Conservation (phyloP, 2,329 filamentous ascomycete genomes). For the Epichloe coenophiala region DNA sequence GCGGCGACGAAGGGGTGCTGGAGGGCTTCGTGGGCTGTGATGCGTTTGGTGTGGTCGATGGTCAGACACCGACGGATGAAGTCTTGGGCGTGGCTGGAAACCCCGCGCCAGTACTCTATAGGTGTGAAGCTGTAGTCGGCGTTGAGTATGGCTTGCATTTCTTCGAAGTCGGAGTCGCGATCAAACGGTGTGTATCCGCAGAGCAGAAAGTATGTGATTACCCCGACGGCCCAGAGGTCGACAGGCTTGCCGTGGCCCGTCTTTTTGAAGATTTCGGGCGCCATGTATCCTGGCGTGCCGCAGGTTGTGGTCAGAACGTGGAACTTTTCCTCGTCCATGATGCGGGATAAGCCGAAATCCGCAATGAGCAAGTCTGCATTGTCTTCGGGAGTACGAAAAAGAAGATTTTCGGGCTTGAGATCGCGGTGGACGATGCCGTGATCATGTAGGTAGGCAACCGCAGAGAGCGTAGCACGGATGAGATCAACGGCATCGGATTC, state of each 20-base stretch:
- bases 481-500: slow-evolving; percentile 93
- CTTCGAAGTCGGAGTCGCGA: slow-evolving; percentile 91
- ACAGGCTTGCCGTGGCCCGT: slow-evolving; percentile 95
- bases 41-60: slow-evolving; percentile 72
- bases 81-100: slow-evolving; percentile 72
- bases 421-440: slow-evolving; percentile 98
- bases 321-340: slow-evolving; percentile 99
- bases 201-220: slow-evolving; percentile 96
- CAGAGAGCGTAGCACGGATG: slow-evolving; percentile 85
- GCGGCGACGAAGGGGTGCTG: slow-evolving; percentile 52
- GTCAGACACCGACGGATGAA: slow-evolving; percentile 90
- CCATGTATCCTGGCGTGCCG: slow-evolving; percentile 97
- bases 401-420: slow-evolving; percentile 90
- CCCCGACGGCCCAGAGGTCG: slow-evolving; percentile 94
- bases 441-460: slow-evolving; percentile 97
- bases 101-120: slow-evolving; percentile 89
- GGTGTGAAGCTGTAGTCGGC: slow-evolving; percentile 95
- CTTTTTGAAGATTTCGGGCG: slow-evolving; percentile 99
- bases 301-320: slow-evolving; percentile 96
- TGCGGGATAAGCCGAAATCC: slow-evolving; percentile 87
- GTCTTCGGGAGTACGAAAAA: slow-evolving; percentile 94
- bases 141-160: slow-evolving; percentile 97
- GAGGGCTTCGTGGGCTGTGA: slow-evolving; percentile 75
- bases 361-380: slow-evolving; percentile 95
- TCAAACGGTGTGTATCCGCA: slow-evolving; percentile 98